Base-by-base conservation (phyloP, 768 basidiomycete genomes). In the Tylopilus intermedius region DNA sequence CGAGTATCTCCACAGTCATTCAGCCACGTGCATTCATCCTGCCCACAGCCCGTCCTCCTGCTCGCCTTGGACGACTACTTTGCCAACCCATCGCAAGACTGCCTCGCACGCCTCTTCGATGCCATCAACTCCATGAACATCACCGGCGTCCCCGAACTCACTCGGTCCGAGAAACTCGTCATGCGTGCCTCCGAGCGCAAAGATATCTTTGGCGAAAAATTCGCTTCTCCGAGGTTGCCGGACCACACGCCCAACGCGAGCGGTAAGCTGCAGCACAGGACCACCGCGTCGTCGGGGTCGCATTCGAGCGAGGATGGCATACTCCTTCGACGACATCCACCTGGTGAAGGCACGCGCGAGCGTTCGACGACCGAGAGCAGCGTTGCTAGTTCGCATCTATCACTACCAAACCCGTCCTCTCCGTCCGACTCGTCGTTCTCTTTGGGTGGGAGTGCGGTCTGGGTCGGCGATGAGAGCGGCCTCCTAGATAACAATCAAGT, bases 31-130 rank as follows among this genome's bases (percentile, higher is more conserved):
- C 42, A 45, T 58, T 55, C 45, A 61, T 49, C 11, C n/a, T 33
- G 7, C 29, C 55, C 9, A 48, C 50, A 96, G 94, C 94, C 94
- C 14, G 82, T 97, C 47, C 82, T 99, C 9, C 75, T 96, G 2
- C 85, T 98, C 63, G 94, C 95, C 5, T 79, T 99, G 43, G 93
- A 97, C 65, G 93, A 97, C 69, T 99, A 97, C 72, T 93, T 94
- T 68, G 74, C 80, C 24, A 79, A 86, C 57, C 94, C 94, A 0
- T 93, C 92, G 0, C 84, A 94, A 65, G 90, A 91, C 58, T 90
- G 92, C 61, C 83, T 99, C 13, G 83, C 88, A 3, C 84, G 89
- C 3, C 78, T 99, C 3, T 98, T 93, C 66, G 90, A 95, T 59
- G 84, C 94, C 5, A 85, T 97, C 56, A 98, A 98, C 67, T 83